A percentile compares a stretch with the other conserved stretches of the same genome.
phyloP scores from a whole-genome alignment of 768 basidiomycete species.

The Trametes punicea region DNA sequence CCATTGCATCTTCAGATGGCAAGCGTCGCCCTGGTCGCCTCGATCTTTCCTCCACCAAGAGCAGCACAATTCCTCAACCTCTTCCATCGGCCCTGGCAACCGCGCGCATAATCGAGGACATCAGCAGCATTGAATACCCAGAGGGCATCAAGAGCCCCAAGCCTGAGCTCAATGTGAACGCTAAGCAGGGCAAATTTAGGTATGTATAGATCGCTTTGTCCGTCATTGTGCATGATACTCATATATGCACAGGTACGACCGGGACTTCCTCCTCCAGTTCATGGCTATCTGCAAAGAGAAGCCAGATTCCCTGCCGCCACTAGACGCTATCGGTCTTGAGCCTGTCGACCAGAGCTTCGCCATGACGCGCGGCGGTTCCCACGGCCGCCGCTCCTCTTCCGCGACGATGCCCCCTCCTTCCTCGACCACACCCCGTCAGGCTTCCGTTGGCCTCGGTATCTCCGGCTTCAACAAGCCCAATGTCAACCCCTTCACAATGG shows the following conservation, averaged over 20 bases:
- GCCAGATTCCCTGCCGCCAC: conserved; percentile 83
- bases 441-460: conserved; percentile 48
- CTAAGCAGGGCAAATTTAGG: conserved; percentile 88
- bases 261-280: conserved; percentile 96
- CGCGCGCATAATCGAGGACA: conserved; percentile 82
- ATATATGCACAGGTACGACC: conserved; percentile 70
- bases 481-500: conserved; percentile 51
- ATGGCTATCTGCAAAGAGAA: conserved; percentile 94
- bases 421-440: conserved; percentile 39
- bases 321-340: conserved; percentile 90
- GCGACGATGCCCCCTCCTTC: conserved; percentile 41
- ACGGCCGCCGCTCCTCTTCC: conserved; percentile 44
- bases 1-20: conserved; percentile 40
- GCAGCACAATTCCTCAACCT: conserved; percentile 38
- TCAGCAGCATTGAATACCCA: conserved; percentile 75
- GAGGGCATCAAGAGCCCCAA: conserved; percentile 79
- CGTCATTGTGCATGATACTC: not conserved
- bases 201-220: conserved; percentile 30
- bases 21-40: conserved; percentile 70
- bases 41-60: conserved; percentile 57
- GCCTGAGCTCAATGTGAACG: conserved; percentile 79
- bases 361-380: conserved; percentile 46
- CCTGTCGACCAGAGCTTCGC: conserved; percentile 56
- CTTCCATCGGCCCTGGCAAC: conserved; percentile 71
- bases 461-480: conserved; percentile 34